These are phyloP conservation scores for Daldinia loculata DNA, from an alignment of 495 filamentous ascomycete species.

Conservation along the genomic window DNA sequence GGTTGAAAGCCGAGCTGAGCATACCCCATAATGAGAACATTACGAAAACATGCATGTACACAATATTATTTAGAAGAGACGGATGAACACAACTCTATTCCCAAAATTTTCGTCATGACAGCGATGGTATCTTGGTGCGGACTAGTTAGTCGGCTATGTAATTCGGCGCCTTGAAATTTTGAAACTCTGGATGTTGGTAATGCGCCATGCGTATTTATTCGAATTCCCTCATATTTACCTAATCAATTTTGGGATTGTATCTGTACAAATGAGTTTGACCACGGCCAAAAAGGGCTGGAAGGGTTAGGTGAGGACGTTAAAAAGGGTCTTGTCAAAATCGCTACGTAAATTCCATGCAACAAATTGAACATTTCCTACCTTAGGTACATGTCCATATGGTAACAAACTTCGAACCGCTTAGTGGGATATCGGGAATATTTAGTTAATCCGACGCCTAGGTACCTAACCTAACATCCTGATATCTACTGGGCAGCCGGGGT, in stretches of 20 bases:
- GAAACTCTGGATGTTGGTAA: slow-evolving; percentile 3
- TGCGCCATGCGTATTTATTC: slow-evolving; percentile 13
- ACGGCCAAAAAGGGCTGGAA: slow-evolving; percentile 1
- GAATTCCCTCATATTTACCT: background rate
- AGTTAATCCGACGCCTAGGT: background rate
- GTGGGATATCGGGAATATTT: background rate
- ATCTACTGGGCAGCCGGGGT: background rate
- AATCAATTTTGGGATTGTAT: background rate
- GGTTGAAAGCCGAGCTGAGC: slow-evolving; percentile 1
- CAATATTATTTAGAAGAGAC: slow-evolving; percentile 11
- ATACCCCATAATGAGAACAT: slow-evolving; percentile 27
- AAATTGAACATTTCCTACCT: background rate
- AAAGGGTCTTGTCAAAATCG: slow-evolving; percentile 7
- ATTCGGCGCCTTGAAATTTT: background rate
- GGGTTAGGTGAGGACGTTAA: slow-evolving; percentile 18
- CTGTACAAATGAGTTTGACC: background rate
- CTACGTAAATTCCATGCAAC: background rate
- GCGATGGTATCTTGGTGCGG: slow-evolving; percentile 6
- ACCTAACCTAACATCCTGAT: no score
- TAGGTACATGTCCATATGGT: no score
- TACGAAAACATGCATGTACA: slow-evolving; percentile 27
- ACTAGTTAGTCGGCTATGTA: background rate
- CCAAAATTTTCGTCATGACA: background rate
- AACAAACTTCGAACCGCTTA: no score
- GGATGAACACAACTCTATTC: slow-evolving; percentile 16